Evolutionary conservation across 179 eudicot species (phyloP).

Genomic region (Spergularia azorica): DNA sequence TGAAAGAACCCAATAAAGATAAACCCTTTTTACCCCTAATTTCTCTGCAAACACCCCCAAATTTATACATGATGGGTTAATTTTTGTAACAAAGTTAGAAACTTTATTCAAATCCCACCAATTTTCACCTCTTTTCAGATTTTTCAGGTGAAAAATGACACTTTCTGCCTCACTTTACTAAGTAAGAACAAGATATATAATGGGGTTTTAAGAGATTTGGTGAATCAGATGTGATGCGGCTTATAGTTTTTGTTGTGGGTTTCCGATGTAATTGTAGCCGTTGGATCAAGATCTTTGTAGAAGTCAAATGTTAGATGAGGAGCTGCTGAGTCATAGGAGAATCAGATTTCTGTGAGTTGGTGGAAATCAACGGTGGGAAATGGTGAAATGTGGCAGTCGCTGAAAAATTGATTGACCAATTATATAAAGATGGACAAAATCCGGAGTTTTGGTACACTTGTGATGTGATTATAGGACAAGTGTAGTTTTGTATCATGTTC

Average conservation of each 20-base stretch:
- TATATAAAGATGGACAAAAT: neutral
- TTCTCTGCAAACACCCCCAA: slow-evolving; percentile 32
- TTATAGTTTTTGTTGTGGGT: neutral
- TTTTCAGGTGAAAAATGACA: slow-evolving; percentile 17
- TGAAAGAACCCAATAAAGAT: slow-evolving; percentile 32
- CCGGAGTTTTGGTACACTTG: no score
- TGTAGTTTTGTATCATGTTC: no score
- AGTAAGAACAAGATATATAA: no score
- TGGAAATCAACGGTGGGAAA: slow-evolving; percentile 15
- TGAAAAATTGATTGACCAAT: neutral
- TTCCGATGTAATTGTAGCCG: neutral
- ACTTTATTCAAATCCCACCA: neutral
- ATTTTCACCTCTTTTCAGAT: neutral
- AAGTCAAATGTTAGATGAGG: neutral
- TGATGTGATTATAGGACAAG: no score
- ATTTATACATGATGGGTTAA: slow-evolving; percentile 36
- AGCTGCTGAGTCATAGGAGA: slow-evolving; percentile 22
- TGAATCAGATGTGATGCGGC: neutral
- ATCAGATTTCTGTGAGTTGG: slow-evolving; percentile 13
- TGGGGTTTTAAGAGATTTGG: neutral
- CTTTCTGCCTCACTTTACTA: neutral
- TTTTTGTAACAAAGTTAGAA: neutral
- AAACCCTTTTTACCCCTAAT: slow-evolving; percentile 34
- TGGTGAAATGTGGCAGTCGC: slow-evolving; percentile 3
- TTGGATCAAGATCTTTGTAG: neutral